Evolutionary conservation across 306 rosid species (phyloP).

Genomic region (Rosa chinensis): DNA sequence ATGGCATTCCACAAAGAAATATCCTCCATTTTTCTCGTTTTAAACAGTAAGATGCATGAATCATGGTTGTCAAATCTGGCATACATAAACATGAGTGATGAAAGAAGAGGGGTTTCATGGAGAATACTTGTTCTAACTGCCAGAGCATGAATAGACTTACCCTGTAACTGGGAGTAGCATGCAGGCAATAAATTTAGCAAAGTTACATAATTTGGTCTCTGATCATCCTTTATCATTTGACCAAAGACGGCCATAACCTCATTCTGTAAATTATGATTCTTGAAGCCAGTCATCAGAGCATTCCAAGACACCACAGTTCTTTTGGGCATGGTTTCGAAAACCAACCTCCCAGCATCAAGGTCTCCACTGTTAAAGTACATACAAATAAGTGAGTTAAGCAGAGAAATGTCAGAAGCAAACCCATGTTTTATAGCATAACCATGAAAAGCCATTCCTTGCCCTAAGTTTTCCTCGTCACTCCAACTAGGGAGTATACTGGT

Average conservation of each 20-base stretch:
- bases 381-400: constrained; percentile 34
- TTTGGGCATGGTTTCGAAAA: constrained; percentile 30
- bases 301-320: constrained; percentile 36
- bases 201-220: constrained; percentile 32
- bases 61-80: constrained; percentile 25
- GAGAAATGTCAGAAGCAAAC: constrained; percentile 21
- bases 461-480: constrained; percentile 3
- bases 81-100: constrained; percentile 39
- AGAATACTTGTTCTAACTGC: constrained; percentile 20
- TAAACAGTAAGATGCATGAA: constrained; percentile 24
- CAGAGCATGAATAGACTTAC: constrained; percentile 36
- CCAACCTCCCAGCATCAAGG: constrained; percentile 30
- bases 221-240: constrained; percentile 23
- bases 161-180: constrained; percentile 32
- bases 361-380: constrained; percentile 39
- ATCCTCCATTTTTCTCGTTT: constrained; percentile 25
- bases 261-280: constrained; percentile 23
- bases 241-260: constrained; percentile 16
- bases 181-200: constrained; percentile 31
- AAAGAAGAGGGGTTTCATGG: constrained; percentile 23
- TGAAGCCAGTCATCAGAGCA: constrained; percentile 38
- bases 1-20: constrained; percentile 37
- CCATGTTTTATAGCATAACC: constrained; percentile 28
- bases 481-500: constrained; percentile 33
- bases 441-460: constrained; percentile 36